Evolutionary conservation across 1,139 yeast genomes (phyloP).

Genomic region (Yamadazyma atlantica): DNA sequence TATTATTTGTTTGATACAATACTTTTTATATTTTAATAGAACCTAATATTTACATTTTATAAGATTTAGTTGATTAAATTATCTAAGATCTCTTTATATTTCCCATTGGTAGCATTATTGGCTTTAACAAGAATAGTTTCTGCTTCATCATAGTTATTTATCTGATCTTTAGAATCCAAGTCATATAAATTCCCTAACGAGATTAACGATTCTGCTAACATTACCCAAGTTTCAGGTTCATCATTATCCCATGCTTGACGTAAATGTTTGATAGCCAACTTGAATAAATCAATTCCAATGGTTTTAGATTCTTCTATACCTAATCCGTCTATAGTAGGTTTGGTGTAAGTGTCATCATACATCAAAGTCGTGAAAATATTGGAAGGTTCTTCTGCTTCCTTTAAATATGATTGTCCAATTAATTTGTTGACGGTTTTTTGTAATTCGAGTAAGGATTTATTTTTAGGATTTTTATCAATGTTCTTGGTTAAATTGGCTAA

Average conservation of each 20-base stretch:
- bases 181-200: constrained; percentile 73
- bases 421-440: constrained; percentile 37
- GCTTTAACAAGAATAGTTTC: constrained; percentile 62
- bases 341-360: constrained; percentile 54
- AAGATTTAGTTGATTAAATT: constrained; percentile 24
- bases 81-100: constrained; percentile 59
- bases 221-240: constrained; percentile 79
- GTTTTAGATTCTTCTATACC: constrained; percentile 44
- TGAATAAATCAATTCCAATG: constrained; percentile 49
- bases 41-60: neutral
- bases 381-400: constrained; percentile 63
- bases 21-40: neutral
- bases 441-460: constrained; percentile 6
- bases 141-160: constrained; percentile 62
- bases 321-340: constrained; percentile 39
- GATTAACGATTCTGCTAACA: constrained; percentile 81
- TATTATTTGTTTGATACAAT: neutral
- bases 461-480: constrained; percentile 6
- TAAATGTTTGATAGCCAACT: constrained; percentile 58
- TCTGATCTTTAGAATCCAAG: constrained; percentile 65
- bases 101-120: constrained; percentile 75
- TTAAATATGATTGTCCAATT: constrained; percentile 61
- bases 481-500: constrained; percentile 32
- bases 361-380: constrained; percentile 53
- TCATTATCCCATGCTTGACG: constrained; percentile 63